Conservation (phyloP, 2,329 filamentous ascomycete genomes). For the Neophaeococcomyces aloes region DNA sequence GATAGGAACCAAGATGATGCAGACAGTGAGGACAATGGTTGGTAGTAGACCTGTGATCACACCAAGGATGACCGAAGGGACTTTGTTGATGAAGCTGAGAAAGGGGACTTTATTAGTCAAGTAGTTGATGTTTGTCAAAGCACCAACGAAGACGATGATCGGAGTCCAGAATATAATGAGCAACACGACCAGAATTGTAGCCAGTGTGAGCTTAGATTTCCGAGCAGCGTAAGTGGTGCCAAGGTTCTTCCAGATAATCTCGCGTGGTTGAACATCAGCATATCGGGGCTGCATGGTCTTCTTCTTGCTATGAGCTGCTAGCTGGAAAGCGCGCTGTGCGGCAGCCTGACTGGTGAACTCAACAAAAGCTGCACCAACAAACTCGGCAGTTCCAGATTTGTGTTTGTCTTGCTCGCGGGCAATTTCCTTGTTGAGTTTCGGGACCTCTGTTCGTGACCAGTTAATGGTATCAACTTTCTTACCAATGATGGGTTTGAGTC, state of each 20-base stretch:
- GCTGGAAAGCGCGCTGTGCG: slow-evolving; percentile 77
- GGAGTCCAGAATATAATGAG: slow-evolving; percentile 81
- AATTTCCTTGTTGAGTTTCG: slow-evolving; percentile 60
- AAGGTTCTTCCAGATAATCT: slow-evolving; percentile 83
- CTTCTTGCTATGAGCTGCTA: slow-evolving; percentile 51
- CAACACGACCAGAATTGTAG: slow-evolving; percentile 59
- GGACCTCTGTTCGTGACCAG: slow-evolving; percentile 67
- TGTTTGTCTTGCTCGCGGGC: slow-evolving; percentile 55
- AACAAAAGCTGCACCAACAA: slow-evolving; percentile 71
- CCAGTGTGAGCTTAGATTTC: slow-evolving; percentile 56
- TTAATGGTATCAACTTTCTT: slow-evolving; percentile 33
- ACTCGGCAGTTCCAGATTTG: slow-evolving; percentile 51
- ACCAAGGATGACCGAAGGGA: slow-evolving; percentile 62
- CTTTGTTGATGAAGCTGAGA: slow-evolving; percentile 61
- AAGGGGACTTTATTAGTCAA: slow-evolving; percentile 46
- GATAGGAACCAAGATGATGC: slow-evolving; percentile 78
- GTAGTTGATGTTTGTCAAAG: slow-evolving; percentile 74
- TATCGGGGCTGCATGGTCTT: slow-evolving; percentile 75
- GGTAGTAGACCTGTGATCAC: slow-evolving; percentile 78
- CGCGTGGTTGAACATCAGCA: slow-evolving; percentile 68
- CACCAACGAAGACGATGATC: slow-evolving; percentile 66
- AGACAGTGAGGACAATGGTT: slow-evolving; percentile 62
- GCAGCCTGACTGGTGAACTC: slow-evolving; percentile 74
- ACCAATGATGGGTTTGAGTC: slow-evolving; percentile 56
- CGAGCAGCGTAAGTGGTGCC: slow-evolving; percentile 52